Evolutionary conservation across 306 rosid genomes (phyloP).

Genomic region (Gastrolobium bilobum): DNA sequence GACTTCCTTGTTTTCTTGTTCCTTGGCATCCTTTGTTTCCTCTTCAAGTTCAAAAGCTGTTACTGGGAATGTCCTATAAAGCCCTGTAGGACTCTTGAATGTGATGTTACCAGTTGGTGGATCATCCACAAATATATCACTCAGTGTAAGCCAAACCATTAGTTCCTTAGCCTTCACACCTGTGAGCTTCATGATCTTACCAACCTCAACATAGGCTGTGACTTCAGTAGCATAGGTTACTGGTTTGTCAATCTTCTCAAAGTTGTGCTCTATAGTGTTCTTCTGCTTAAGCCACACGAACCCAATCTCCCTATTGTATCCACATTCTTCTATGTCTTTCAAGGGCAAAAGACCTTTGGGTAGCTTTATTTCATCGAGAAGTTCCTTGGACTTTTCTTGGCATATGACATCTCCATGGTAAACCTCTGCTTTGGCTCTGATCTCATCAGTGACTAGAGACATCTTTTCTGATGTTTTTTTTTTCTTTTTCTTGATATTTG

Average conservation of each 20-base stretch:
- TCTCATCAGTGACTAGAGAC: constrained; percentile 67
- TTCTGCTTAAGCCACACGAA: constrained; percentile 95
- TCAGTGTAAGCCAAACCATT: constrained; percentile 72
- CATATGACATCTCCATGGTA: constrained; percentile 80
- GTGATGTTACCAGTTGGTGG: constrained; percentile 83
- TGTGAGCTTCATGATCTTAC: constrained; percentile 87
- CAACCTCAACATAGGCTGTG: constrained; percentile 72
- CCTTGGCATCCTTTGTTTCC: constrained; percentile 44
- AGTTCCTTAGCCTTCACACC: constrained; percentile 97
- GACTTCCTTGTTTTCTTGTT: constrained; percentile 41
- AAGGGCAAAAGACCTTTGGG: constrained; percentile 89
- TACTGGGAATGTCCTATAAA: constrained; percentile 71
- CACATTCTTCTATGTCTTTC: constrained; percentile 83
- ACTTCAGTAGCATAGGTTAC: constrained; percentile 77
- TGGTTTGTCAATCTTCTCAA: constrained; percentile 77
- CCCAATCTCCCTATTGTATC: constrained; percentile 84
- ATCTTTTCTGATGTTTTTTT: constrained; percentile 42
- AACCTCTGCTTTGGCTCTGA: constrained; percentile 71
- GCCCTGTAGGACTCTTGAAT: constrained; percentile 68
- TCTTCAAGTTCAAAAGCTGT: constrained; percentile 75
- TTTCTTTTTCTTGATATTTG: neutral
- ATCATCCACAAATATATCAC: constrained; percentile 74
- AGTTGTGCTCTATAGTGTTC: constrained; percentile 74
- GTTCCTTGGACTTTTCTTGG: constrained; percentile 64
- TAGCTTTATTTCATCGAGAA: constrained; percentile 71